Percentiles rank a stretch among this genome's conserved stretches.
These are phyloP conservation scores for Cardamine occulta DNA, from an alignment of 345 rosid genomes.

Conservation along the genomic window DNA sequence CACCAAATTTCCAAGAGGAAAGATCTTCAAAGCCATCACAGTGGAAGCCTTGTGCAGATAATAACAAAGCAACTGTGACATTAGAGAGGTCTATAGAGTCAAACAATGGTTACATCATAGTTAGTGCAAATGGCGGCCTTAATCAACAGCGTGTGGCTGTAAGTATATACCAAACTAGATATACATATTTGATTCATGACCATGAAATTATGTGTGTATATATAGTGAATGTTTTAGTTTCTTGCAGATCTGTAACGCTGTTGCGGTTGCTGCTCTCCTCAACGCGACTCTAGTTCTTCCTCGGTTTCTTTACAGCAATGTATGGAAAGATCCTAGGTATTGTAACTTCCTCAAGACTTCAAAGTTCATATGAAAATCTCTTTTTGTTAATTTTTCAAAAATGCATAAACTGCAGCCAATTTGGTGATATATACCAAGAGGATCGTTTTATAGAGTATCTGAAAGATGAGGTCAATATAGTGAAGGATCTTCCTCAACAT, in stretches of 20 bases:
- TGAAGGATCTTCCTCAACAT: conserved; percentile 78
- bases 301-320: conserved; percentile 89
- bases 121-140: conserved; percentile 94
- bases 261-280: conserved; percentile 77
- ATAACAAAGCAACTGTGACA: conserved; percentile 33
- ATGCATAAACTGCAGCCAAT: conserved; percentile 60
- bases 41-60: conserved; percentile 89
- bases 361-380: neutral
- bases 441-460: conserved; percentile 59
- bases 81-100: conserved; percentile 48
- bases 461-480: conserved; percentile 65
- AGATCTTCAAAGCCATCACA: conserved; percentile 53
- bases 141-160: conserved; percentile 97
- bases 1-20: conserved; percentile 59
- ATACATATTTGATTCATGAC: neutral
- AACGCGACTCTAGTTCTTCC: conserved; percentile 83
- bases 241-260: conserved; percentile 81
- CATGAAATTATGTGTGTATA: neutral
- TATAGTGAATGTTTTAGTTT: conserved; percentile 16
- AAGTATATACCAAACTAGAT: conserved; percentile 43
- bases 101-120: conserved; percentile 67
- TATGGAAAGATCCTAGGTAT: conserved; percentile 98
- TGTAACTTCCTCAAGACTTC: conserved; percentile 29
- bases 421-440: conserved; percentile 83
- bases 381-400: neutral